These are phyloP conservation scores for Westerdykella aurantiaca DNA, from an alignment of 2,329 filamentous ascomycete species.

Conservation along the genomic window DNA sequence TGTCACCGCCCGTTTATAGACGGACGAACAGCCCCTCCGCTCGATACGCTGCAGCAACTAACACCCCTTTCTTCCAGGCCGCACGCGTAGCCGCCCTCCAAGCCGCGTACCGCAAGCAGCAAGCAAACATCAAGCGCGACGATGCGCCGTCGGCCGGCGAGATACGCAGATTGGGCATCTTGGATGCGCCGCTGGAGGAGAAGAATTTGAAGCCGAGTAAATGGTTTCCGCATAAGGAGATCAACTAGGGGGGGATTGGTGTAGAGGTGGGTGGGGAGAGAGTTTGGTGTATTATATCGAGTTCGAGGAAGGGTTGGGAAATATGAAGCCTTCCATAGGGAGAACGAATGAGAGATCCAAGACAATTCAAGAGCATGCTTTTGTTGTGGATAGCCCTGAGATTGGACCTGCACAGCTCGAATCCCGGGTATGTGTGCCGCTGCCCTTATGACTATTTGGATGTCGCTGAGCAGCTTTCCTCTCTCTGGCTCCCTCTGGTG, in stretches of 20 bases:
- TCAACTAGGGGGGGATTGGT: slow-evolving; percentile 20
- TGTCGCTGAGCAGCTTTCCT: no score
- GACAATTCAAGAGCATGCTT: neutral
- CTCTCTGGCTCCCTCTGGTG: no score
- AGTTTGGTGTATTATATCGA: neutral
- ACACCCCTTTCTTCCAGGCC: slow-evolving; percentile 49
- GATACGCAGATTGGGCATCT: slow-evolving; percentile 78
- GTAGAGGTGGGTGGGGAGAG: neutral
- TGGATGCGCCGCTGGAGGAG: slow-evolving; percentile 75
- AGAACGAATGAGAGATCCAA: neutral
- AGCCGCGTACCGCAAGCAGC: slow-evolving; percentile 72
- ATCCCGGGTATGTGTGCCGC: no score
- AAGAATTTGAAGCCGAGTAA: slow-evolving; percentile 44
- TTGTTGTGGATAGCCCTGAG: no score
- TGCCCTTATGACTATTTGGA: no score
- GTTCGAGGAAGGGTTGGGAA: slow-evolving; percentile 41
- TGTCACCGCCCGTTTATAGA: slow-evolving; percentile 22
- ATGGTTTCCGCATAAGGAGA: slow-evolving; percentile 41
- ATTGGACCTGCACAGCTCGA: no score
- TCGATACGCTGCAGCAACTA: neutral
- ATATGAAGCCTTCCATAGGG: slow-evolving; percentile 26
- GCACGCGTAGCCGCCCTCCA: slow-evolving; percentile 74
- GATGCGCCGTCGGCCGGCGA: slow-evolving; percentile 75
- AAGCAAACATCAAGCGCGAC: slow-evolving; percentile 69
- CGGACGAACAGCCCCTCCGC: neutral